Evolutionary conservation across 1,284 basidiomycete genomes (phyloP), one percentile per base, ranked within the genome.

Genomic region (Ustilago sp.): DNA sequence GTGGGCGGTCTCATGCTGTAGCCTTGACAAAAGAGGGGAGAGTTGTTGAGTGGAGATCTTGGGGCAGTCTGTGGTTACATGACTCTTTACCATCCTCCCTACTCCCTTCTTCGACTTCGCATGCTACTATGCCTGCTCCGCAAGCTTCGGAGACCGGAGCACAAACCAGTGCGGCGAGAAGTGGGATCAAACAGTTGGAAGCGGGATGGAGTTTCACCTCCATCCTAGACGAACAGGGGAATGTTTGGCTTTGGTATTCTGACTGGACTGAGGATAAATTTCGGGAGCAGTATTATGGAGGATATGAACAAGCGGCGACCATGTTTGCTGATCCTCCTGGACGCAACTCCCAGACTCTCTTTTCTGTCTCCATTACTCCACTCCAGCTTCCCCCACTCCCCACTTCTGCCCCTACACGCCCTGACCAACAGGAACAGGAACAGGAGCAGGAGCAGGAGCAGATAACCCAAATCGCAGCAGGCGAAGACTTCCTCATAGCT

Each of bases 1-100:
- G 91, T 81, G 93, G 92, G 54, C 88, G 93, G 64, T 83, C 91
- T 39, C 92, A 93, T 83, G 89, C 90, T 5, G 89, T 90, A n/a
- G 89, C 90, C 34, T 87, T 94, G 4, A 63, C 74, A 12, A 4
- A 56, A 9, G 57, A 74, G 12, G 51, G 57, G 5, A 48, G 64
- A 4, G n/a, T 81, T 3, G 51, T 81, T 4, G 80, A 81, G 41
- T 81, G 77, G 80, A 52, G 59, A 35, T 55, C 70, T 5, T 81
- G 77, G 77, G 74, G 65, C 32, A 52, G 52, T 7, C 39, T 77
- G 3, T 60, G 55, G 36, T 54, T 71, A 31, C 59, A 57, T 54
- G 56, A 72, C 35, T 45, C 31, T 12, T 45, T 79, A 0, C 63
- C 65, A 12, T 4, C 31, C 1, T 38, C 35, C 39, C 55, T 31